Conservation (phyloP, 108 stramenopile species). For the Schizochytrium sp. region DNA sequence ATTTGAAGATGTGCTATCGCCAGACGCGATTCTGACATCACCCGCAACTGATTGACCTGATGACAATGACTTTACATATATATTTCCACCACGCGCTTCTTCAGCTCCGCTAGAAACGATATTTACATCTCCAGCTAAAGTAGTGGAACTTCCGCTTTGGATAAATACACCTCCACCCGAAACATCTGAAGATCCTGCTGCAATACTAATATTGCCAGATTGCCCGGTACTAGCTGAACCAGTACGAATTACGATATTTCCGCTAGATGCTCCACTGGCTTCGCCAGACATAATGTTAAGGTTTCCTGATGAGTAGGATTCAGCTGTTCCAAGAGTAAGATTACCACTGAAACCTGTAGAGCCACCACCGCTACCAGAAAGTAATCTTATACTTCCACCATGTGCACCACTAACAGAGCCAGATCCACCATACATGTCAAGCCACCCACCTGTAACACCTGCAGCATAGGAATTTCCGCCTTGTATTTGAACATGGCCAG, state of each 20-base stretch:
- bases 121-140: neutral
- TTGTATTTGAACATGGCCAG: neutral
- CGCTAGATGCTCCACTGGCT: neutral
- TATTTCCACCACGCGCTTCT: neutral
- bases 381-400: neutral
- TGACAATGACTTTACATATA: neutral
- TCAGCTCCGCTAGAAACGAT: neutral
- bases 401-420: neutral
- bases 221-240: neutral
- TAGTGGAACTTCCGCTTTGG: neutral
- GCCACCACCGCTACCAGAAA: slow-evolving; percentile 10
- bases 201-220: slow-evolving; percentile 13
- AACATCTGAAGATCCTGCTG: neutral
- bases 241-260: neutral
- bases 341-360: too few species aligned
- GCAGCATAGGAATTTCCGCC: neutral
- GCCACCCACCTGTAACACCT: neutral
- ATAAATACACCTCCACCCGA: neutral
- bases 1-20: slow-evolving; percentile 11
- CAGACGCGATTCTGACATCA: slow-evolving; percentile 27
- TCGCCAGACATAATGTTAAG: neutral
- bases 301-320: neutral
- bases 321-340: too few species aligned
- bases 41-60: slow-evolving; percentile 23
- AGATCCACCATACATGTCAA: neutral